Evolutionary conservation across 805 yeast genomes (phyloP), one percentile per base, ranked within the genome.

Genomic region (Ogataea saltuana): DNA sequence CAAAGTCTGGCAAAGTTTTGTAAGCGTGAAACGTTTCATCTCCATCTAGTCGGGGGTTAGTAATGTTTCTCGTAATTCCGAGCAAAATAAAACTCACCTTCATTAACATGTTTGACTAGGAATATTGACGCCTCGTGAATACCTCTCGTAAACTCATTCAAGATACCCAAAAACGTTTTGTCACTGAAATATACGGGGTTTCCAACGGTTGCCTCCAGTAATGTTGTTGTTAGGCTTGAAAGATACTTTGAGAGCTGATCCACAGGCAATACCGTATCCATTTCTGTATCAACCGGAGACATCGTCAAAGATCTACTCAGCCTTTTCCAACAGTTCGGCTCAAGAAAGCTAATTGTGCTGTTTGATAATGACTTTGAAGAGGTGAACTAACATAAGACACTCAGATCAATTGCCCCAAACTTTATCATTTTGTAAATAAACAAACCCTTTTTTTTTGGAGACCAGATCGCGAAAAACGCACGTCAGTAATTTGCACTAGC

Each of bases 381-480:
- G 16, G 15, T 26, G 28, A 10, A 25, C 18, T 5, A 4, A 28
- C 18, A 5, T 6, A 13, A 13, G 11, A 12, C 16, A 12, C n/a
- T 17, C 12, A 22, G 6, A 15, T 21, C 15, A 11, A 7, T n/a
- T n/a, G n/a, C n/a, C n/a, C n/a, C n/a, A n/a, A n/a, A n/a, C n/a
- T n/a, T n/a, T n/a, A n/a, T n/a, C n/a, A n/a, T 12, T 33, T 21
- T 22, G 20, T 32, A 32, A 32, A 22, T 22, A 33, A 33, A 33
- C 36, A 33, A 21, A 21, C 28, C 19, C 20, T 21, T 21, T 33
- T 17, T 22, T 33, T 33, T 25, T 10, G n/a, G 25, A 22, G 7
- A 22, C 9, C 17, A 4, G 23, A 15, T 33, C 36, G 36, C 36
- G 36, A 33, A 33, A 33, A 33, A 21, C 16, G 36, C 36, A 33